Conservation (phyloP, 179 eudicot genomes). For the Spergularia azorica region DNA sequence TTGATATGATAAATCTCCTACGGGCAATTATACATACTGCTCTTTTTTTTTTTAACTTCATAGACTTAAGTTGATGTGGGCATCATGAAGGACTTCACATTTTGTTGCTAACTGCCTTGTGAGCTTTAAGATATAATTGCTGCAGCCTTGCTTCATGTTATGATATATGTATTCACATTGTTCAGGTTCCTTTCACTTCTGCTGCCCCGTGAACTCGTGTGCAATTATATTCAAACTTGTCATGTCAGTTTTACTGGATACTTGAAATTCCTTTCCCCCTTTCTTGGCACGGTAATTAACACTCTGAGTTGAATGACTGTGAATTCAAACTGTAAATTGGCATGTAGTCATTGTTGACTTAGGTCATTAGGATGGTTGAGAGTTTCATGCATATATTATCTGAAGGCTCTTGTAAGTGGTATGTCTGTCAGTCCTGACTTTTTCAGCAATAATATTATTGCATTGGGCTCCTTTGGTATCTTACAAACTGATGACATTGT, state of each 20-base stretch:
- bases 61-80: not conserved
- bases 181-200: conserved; percentile 7
- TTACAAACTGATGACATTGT: not conserved
- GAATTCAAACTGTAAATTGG: not conserved
- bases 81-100: not conserved
- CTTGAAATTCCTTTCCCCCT: not conserved
- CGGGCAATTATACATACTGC: conserved; percentile 1
- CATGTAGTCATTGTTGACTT: not conserved
- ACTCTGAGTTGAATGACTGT: not conserved
- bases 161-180: not conserved
- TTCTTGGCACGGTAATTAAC: not conserved
- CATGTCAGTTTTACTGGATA: not conserved
- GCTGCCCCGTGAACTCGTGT: not conserved
- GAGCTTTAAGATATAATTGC: not conserved
- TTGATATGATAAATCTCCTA: not conserved
- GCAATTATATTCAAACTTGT: conserved; percentile 1
- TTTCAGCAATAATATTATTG: not conserved
- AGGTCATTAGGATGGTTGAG: conserved; percentile 8
- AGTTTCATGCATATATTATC: not conserved
- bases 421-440: not conserved
- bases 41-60: not conserved
- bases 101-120: not conserved
- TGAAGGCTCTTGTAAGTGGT: not conserved
- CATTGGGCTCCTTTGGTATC: not conserved
- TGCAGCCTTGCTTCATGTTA: not conserved